Conservation (phyloP, 169 alveolate genomes). For the Perkinsus olseni region DNA sequence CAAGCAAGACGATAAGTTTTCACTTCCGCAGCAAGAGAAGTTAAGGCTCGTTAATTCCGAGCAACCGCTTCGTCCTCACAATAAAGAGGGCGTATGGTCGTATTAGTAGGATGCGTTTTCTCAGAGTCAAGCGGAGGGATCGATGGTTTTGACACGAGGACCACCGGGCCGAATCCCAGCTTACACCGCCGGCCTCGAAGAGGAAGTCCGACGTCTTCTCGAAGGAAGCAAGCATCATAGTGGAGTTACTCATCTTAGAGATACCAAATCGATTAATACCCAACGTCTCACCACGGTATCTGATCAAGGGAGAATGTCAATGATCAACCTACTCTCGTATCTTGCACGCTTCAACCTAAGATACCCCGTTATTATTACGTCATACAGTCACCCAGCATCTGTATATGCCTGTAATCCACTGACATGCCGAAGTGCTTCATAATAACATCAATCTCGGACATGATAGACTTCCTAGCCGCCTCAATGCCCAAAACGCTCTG, state of each 20-base stretch:
- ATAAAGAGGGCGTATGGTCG: too few relatives aligned
- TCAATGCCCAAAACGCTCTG: slow-evolving; percentile 65
- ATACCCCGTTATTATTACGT: slow-evolving; percentile 5
- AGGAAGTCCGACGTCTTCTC: slow-evolving; percentile 97
- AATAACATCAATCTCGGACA: slow-evolving; percentile 82
- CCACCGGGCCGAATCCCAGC: neutral
- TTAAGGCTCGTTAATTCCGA: too few relatives aligned
- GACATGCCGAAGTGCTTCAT: slow-evolving; percentile 86
- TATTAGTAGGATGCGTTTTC: neutral
- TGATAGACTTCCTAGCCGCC: slow-evolving; percentile 90
- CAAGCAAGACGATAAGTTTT: too few relatives aligned
- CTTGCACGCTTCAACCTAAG: neutral
- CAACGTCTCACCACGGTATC: slow-evolving; percentile 74
- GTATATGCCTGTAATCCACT: slow-evolving; percentile 90
- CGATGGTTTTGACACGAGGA: neutral
- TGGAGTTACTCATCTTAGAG: slow-evolving; percentile 88
- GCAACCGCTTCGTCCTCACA: too few relatives aligned
- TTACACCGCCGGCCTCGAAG: slow-evolving; percentile 89
- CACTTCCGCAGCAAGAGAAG: too few relatives aligned
- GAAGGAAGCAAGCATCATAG: slow-evolving; percentile 95
- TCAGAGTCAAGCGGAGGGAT: neutral
- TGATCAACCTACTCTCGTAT: neutral
- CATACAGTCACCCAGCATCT: slow-evolving; percentile 93
- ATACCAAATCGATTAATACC: slow-evolving; percentile 96
- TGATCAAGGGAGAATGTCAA: neutral